A percentile compares a stretch with the other conserved stretches of the same genome.
Conservation (phyloP, 805 yeast species). For the Maudiozyma serrabonitensis region DNA sequence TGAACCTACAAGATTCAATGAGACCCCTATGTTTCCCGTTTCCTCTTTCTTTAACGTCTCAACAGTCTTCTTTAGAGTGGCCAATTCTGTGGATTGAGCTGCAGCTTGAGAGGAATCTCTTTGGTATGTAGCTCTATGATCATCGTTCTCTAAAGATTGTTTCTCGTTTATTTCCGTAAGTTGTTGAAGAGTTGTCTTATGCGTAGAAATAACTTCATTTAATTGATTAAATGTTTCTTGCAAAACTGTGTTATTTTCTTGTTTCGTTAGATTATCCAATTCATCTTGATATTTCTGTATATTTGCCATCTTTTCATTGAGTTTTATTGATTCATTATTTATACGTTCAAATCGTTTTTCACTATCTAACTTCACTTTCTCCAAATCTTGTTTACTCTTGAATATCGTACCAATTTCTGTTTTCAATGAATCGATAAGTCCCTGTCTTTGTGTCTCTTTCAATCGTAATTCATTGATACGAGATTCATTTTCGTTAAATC, state of each 20-base stretch:
- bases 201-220: not conserved
- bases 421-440: constrained; percentile 32
- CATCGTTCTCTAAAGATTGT: constrained; percentile 19
- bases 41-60: constrained; percentile 23
- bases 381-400: constrained; percentile 24
- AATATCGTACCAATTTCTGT: constrained; percentile 34
- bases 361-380: constrained; percentile 16
- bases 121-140: constrained; percentile 37
- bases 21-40: constrained; percentile 28
- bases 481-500: constrained; percentile 14
- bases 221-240: not conserved
- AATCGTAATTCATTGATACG: constrained; percentile 23
- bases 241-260: not conserved
- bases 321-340: constrained; percentile 9
- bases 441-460: constrained; percentile 34
- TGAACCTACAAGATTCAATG: constrained; percentile 15
- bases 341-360: constrained; percentile 19
- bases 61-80: constrained; percentile 22
- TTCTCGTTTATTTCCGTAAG: constrained; percentile 7
- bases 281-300: constrained; percentile 5
- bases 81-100: constrained; percentile 29
- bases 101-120: constrained; percentile 39
- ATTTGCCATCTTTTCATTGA: constrained; percentile 8
- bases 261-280: not conserved
- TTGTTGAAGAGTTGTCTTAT: not conserved